A percentile compares a stretch with the other conserved stretches of the same genome.
Conservation (phyloP, 23 red algal species). For the Gracilaria gracilis region DNA sequence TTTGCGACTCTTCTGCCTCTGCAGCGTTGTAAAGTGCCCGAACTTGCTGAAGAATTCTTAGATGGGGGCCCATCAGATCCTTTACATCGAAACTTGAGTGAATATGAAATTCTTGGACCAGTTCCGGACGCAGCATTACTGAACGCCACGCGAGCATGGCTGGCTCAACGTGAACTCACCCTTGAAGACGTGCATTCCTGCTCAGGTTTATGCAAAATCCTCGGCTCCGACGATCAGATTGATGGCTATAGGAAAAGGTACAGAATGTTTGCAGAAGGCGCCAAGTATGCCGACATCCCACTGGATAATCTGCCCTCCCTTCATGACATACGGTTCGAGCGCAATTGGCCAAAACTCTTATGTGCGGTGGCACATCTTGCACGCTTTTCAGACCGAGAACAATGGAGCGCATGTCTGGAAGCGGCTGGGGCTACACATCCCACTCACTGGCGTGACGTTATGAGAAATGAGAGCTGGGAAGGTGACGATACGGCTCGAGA, state of each 20-base stretch:
- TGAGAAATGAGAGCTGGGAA: conserved; percentile 33
- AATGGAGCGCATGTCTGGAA: conserved; percentile 37
- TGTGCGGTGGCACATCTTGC: conserved; percentile 43
- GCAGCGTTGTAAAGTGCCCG: not conserved
- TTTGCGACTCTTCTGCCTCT: not conserved
- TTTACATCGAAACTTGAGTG: not conserved
- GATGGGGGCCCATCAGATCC: not conserved
- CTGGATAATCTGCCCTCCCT: conserved; percentile 5
- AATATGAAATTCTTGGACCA: conserved; percentile 23
- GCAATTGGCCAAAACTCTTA: conserved; percentile 44
- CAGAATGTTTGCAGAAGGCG: conserved; percentile 9
- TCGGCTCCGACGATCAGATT: not conserved
- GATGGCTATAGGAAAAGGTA: conserved; percentile 17
- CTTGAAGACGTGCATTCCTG: conserved; percentile 19
- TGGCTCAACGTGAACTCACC: not conserved
- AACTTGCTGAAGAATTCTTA: not conserved
- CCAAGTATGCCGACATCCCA: not conserved
- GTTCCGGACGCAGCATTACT: conserved; percentile 1
- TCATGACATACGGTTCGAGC: conserved; percentile 28
- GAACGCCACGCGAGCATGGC: conserved; percentile 5
- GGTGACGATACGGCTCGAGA: conserved; percentile 10
- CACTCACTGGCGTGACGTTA: conserved; percentile 21
- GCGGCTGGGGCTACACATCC: conserved; percentile 3
- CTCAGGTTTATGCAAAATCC: not conserved
- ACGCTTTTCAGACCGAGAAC: not conserved